Evolutionary conservation across 352 stramenopile species (phyloP), one percentile per base, ranked within the genome.

Genomic region (Globisporangium nagaii): DNA sequence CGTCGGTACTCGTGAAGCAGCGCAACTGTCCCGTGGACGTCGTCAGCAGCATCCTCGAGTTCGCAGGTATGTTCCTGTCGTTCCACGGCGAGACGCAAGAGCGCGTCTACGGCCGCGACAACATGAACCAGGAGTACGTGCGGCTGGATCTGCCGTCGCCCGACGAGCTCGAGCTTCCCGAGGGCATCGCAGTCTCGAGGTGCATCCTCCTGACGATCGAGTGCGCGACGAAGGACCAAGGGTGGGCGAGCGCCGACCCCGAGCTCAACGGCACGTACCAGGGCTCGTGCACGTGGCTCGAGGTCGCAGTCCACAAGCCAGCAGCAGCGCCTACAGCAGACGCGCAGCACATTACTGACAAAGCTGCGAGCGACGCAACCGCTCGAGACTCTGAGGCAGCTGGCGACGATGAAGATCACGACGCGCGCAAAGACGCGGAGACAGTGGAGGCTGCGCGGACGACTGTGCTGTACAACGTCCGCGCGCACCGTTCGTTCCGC

Each of bases 111-210:
- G 77, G 69, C 8, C 49, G 34, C 11, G 56, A 52, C 32, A 48
- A 85, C 47, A 83, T 84, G 73, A 75, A 88, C 31, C 65, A 83
- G 12, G 64, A 82, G 12, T 90, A 88, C 53, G 20, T 87, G 49
- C 47, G 57, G 34, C 53, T 86, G 45, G 53, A 66, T 19, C 37
- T 87, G 4, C 72, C 79, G 36, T 58, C 28, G n/a, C 52, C 15
- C 1, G 55, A 73, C 20, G 54, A 75, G 8, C 44, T 82, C 30
- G 17, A 46, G 15, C 47, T 89, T 19, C 75, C 81, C 1, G 15
- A 30, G 1, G 81, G 78, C n/a, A 58, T 88, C 11, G 40, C 62
- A 17, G 43, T 72, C 24, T 67, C 56, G 27, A 62, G 65, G 17
- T 88, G 78, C 35, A 53, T 63, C 11, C 53, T 75, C 20, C 19